Percentiles rank a stretch among this genome's conserved stretches.
Conservation (phyloP, 2,329 filamentous ascomycete species). For the Endoconidiophora polonica region DNA sequence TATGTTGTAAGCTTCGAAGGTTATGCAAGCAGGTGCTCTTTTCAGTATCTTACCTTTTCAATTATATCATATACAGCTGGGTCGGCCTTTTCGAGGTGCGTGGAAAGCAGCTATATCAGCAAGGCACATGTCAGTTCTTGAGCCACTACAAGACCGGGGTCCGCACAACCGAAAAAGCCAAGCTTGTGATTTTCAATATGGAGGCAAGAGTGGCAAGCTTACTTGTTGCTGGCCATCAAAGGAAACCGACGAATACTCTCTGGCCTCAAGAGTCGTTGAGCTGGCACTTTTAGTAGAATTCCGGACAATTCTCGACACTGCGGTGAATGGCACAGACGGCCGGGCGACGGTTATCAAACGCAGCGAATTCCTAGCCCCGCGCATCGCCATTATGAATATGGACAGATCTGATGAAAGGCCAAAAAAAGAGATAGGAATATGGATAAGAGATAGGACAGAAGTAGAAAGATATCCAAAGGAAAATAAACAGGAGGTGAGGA, state of each 20-base stretch:
- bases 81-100: constrained; percentile 68
- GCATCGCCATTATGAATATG: constrained; percentile 5
- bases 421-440: background rate
- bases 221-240: constrained; percentile 46
- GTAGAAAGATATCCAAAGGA: background rate
- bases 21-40: background rate
- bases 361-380: constrained; percentile 15
- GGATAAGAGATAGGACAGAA: background rate
- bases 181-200: too few species aligned
- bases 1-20: background rate
- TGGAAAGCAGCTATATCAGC: constrained; percentile 51
- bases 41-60: constrained; percentile 49
- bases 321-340: background rate
- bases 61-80: constrained; percentile 77
- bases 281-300: background rate
- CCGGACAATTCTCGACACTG: background rate
- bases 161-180: too few species aligned
- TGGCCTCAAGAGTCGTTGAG: background rate
- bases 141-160: too few species aligned
- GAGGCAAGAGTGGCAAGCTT: background rate
- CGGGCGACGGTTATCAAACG: constrained; percentile 7
- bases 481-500: background rate
- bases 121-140: constrained; percentile 7
- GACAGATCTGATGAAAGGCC: constrained; percentile 5
- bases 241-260: constrained; percentile 27